Percentiles rank a stretch among this genome's conserved stretches.
Evolutionary conservation across 1,139 yeast genomes (phyloP).

Genomic region (Hyphopichia burtonii): DNA sequence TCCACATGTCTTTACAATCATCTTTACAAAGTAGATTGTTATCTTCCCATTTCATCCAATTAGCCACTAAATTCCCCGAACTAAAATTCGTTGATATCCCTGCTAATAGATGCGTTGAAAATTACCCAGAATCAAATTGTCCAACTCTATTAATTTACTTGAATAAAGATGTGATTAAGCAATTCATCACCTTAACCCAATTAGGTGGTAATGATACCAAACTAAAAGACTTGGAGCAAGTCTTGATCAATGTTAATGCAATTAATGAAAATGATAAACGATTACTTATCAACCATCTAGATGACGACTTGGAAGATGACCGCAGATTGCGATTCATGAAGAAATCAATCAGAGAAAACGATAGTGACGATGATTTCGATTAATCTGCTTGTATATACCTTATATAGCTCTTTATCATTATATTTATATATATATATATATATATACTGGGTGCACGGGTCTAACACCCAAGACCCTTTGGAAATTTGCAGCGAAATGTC

Average conservation of each 20-base stretch:
- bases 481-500: too few species aligned
- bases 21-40: conserved; percentile 73
- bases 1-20: conserved; percentile 73
- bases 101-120: conserved; percentile 85
- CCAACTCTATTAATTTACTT: conserved; percentile 86
- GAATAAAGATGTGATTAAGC: conserved; percentile 73
- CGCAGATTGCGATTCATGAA: conserved; percentile 54
- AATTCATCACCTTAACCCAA: conserved; percentile 72
- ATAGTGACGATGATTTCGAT: conserved; percentile 32
- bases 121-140: conserved; percentile 84
- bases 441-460: background rate
- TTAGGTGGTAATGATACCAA: conserved; percentile 82
- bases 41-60: conserved; percentile 47
- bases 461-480: too few species aligned
- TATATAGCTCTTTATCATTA: too few species aligned
- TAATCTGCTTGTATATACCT: conserved; percentile 4
- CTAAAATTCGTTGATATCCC: conserved; percentile 89
- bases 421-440: background rate
- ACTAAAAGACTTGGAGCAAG: conserved; percentile 64
- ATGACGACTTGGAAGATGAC: conserved; percentile 45
- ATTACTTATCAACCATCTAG: conserved; percentile 60
- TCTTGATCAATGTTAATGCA: conserved; percentile 65
- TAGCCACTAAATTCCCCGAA: conserved; percentile 68
- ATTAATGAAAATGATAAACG: conserved; percentile 67
- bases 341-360: conserved; percentile 44